Evolutionary conservation across 225 moss, liverwort and hornwort species (phyloP).

Genomic region (Bryoerythrophyllum caledonicum): DNA sequence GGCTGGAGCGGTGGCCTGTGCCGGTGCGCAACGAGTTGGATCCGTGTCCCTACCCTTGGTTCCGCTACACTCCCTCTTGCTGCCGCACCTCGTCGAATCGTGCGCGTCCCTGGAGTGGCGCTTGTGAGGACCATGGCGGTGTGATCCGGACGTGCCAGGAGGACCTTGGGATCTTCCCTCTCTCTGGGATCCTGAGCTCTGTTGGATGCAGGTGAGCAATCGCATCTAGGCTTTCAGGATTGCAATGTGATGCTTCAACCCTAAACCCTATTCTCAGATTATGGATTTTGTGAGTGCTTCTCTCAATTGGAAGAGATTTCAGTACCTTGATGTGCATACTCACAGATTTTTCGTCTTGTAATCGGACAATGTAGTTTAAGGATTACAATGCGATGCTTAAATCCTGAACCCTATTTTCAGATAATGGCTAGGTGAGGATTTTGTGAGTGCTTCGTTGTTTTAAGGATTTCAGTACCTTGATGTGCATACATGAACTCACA

Average conservation of each 20-base stretch:
- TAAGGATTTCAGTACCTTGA: neutral
- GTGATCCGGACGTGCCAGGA: conserved; percentile 40
- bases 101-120: conserved; percentile 51
- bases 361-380: neutral
- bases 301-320: neutral
- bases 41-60: conserved; percentile 71
- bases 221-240: neutral
- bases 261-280: neutral
- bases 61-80: conserved; percentile 75
- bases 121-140: neutral
- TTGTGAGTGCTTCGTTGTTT: neutral
- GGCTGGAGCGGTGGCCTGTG: conserved; percentile 65
- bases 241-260: neutral
- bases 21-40: conserved; percentile 67
- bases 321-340: neutral
- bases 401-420: neutral
- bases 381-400: neutral
- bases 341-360: neutral
- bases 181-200: conserved; percentile 36
- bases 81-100: conserved; percentile 12
- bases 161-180: conserved; percentile 39
- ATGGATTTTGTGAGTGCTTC: neutral
- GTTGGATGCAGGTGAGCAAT: conserved; percentile 52
- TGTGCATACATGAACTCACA: neutral
- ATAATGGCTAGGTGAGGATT: conserved; percentile 1